Percentiles rank a stretch among this genome's conserved stretches.
Evolutionary conservation across 2,329 filamentous ascomycete species (phyloP).

Genomic region (Microsporum canis): DNA sequence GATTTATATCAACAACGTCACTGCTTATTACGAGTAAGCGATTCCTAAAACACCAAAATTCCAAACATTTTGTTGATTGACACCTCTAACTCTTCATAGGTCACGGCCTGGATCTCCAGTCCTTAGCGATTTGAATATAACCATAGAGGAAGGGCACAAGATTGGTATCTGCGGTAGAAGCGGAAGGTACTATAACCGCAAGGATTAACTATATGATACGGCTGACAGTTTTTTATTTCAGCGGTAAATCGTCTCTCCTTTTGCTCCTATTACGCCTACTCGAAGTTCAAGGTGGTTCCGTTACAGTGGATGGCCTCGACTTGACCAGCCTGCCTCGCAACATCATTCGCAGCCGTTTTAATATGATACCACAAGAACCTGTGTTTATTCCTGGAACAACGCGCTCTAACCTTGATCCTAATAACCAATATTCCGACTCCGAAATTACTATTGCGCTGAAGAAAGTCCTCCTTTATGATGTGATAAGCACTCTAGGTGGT

Average conservation of each 20-base stretch:
- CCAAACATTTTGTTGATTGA: not conserved
- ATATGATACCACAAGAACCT: constrained; percentile 95
- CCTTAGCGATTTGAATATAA: constrained; percentile 82
- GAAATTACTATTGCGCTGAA: constrained; percentile 29
- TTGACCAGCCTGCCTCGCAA: constrained; percentile 79
- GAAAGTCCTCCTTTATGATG: constrained; percentile 27
- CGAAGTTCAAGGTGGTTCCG: constrained; percentile 60
- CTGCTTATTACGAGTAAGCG: constrained; percentile 25
- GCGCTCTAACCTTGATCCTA: constrained; percentile 87
- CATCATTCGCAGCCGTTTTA: constrained; percentile 74
- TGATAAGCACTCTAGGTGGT: constrained; percentile 29
- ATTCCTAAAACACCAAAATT: not conserved
- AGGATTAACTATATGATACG: constrained; percentile 5
- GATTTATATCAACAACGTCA: constrained; percentile 28
- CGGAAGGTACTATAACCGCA: constrained; percentile 46
- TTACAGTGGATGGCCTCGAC: constrained; percentile 56
- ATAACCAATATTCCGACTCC: constrained; percentile 28
- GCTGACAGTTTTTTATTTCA: constrained; percentile 12
- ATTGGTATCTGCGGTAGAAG: constrained; percentile 92
- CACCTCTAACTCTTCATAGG: not conserved
- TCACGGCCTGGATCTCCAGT: constrained; percentile 42
- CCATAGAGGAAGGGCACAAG: constrained; percentile 74
- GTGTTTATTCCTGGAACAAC: constrained; percentile 88
- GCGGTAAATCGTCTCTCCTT: constrained; percentile 83
- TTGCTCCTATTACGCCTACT: constrained; percentile 94